Conservation (phyloP, 768 basidiomycete genomes). For the Calvatia gigantea region DNA sequence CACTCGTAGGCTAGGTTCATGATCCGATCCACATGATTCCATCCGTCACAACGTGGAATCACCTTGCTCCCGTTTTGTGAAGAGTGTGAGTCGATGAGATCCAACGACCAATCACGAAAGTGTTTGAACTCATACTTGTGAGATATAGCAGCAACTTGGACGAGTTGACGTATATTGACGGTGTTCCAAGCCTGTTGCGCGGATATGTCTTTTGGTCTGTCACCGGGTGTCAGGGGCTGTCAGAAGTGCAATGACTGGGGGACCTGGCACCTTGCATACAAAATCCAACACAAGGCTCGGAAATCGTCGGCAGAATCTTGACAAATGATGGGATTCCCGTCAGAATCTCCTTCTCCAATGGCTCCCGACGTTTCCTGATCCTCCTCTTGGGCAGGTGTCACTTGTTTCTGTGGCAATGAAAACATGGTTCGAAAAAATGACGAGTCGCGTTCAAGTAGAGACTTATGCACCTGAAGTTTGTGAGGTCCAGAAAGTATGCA, state of each 20-base stretch:
- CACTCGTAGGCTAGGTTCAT: not conserved
- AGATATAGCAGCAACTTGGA: not conserved
- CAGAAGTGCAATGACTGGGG: not conserved
- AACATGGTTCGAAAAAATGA: not conserved
- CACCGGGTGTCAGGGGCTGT: not conserved
- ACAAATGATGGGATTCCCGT: conserved; percentile 1
- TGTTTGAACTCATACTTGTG: not conserved
- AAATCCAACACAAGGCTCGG: not conserved
- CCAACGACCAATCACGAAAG: not conserved
- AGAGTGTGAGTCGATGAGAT: not conserved
- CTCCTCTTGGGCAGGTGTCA: not conserved
- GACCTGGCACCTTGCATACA: not conserved
- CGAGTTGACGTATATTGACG: not conserved
- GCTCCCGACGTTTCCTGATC: too few relatives aligned
- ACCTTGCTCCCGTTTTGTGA: not conserved
- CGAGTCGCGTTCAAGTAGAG: not conserved
- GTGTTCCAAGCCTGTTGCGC: not conserved
- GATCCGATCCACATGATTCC: not conserved
- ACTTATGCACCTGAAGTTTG: not conserved
- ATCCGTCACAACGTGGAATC: not conserved
- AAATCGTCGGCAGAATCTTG: not conserved
- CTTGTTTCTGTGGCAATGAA: not conserved
- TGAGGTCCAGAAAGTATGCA: too few relatives aligned
- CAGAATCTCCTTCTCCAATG: not conserved
- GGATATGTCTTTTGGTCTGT: not conserved